These are phyloP conservation scores for Vaccinium macrocarpon DNA, from an alignment of 148 eudicot species.

Conservation along the genomic window DNA sequence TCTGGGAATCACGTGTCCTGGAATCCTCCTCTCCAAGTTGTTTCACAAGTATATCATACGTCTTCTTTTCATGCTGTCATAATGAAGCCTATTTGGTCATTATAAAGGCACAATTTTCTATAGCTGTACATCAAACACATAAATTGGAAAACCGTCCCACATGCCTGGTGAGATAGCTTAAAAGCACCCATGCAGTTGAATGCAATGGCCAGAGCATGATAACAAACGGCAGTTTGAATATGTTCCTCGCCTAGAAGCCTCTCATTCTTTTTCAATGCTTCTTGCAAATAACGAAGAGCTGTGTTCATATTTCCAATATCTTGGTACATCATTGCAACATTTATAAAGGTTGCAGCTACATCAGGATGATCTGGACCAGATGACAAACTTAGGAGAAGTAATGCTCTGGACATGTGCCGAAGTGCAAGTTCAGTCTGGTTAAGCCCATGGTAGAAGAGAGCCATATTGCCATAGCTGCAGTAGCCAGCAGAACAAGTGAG, in stretches of 20 bases:
- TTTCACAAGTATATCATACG: slow-evolving; percentile 90
- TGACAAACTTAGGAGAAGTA: slow-evolving; percentile 79
- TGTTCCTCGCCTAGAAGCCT: slow-evolving; percentile 93
- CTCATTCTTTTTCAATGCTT: slow-evolving; percentile 90
- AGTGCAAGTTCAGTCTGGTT: slow-evolving; percentile 94
- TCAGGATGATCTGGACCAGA: slow-evolving; percentile 99
- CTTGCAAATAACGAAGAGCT: slow-evolving; percentile 95
- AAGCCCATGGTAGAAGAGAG: slow-evolving; percentile 94
- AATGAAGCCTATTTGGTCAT: background rate
- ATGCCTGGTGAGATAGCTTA: slow-evolving; percentile 93
- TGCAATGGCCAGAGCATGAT: slow-evolving; percentile 95
- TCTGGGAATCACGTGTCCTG: slow-evolving; percentile 89
- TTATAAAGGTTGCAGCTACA: slow-evolving; percentile 92
- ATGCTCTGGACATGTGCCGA: slow-evolving; percentile 91
- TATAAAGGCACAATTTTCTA: background rate
- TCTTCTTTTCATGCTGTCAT: slow-evolving; percentile 94
- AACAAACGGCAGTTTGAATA: slow-evolving; percentile 97
- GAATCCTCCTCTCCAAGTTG: slow-evolving; percentile 98
- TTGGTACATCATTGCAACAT: slow-evolving; percentile 99
- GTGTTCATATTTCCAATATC: slow-evolving; percentile 87
- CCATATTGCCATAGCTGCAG: slow-evolving; percentile 98
- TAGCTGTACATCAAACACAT: background rate
- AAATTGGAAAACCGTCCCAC: slow-evolving; percentile 7
- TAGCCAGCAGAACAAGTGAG: slow-evolving; percentile 6
- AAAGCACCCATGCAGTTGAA: slow-evolving; percentile 90